Percentiles rank a stretch among this genome's conserved stretches.
Conservation (phyloP, 768 basidiomycete species). For the Naganishia vaughanmartiniae region DNA sequence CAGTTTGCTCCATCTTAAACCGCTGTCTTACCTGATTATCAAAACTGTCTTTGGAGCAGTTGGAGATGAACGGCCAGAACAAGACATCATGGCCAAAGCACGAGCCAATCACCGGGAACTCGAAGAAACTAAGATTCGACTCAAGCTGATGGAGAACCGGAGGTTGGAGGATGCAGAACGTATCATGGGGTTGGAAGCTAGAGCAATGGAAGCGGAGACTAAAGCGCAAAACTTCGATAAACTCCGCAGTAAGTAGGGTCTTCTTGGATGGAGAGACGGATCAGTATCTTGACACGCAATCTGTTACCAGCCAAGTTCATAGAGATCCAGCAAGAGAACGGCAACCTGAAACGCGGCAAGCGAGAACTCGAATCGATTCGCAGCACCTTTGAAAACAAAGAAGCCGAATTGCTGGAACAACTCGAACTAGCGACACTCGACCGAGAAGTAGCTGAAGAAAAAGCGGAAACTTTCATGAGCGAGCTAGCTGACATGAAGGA, state of each 20-base stretch:
- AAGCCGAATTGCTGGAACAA: conserved; percentile 79
- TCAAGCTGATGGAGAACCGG: conserved; percentile 79
- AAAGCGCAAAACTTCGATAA: conserved; percentile 84
- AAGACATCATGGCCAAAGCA: background rate
- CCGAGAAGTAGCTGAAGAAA: conserved; percentile 94
- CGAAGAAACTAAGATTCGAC: conserved; percentile 76
- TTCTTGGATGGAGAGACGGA: background rate
- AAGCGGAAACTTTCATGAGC: conserved; percentile 71
- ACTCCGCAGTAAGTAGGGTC: conserved; percentile 59
- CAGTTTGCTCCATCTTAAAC: background rate
- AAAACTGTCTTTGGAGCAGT: background rate
- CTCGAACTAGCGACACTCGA: conserved; percentile 93
- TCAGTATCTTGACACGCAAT: background rate
- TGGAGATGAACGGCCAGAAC: background rate
- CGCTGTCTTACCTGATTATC: background rate
- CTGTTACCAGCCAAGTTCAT: conserved; percentile 65
- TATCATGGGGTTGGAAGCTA: conserved; percentile 76
- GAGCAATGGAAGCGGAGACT: conserved; percentile 77
- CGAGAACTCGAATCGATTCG: conserved; percentile 70
- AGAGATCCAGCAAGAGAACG: conserved; percentile 74
- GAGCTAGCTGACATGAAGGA: conserved; percentile 80
- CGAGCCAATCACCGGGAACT: conserved; percentile 41
- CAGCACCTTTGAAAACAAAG: conserved; percentile 66
- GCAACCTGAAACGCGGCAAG: conserved; percentile 69
- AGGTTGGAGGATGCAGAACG: conserved; percentile 81